These are phyloP conservation scores for Nitzschia palea DNA, from an alignment of 108 stramenopile species.

Conservation along the genomic window DNA sequence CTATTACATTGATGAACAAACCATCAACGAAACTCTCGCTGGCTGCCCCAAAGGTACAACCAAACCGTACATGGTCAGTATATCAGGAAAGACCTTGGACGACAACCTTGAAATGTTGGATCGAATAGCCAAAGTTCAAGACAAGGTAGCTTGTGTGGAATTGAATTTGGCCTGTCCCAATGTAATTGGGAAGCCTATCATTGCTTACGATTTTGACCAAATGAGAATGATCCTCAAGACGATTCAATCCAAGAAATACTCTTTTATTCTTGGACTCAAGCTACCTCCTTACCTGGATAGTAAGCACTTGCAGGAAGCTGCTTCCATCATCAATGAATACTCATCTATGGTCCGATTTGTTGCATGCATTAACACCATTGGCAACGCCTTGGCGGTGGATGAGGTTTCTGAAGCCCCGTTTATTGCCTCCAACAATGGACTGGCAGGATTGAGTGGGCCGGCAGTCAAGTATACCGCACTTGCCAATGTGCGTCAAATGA, in stretches of 20 bases:
- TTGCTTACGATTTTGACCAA: slow-evolving; percentile 92
- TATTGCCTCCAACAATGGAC: slow-evolving; percentile 79
- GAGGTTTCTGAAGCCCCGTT: slow-evolving; percentile 60
- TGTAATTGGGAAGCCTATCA: slow-evolving; percentile 91
- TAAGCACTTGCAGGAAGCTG: slow-evolving; percentile 77
- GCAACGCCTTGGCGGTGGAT: slow-evolving; percentile 84
- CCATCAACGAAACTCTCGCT: slow-evolving; percentile 69
- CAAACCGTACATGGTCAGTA: slow-evolving; percentile 90
- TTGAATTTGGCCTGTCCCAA: slow-evolving; percentile 94
- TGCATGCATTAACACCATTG: slow-evolving; percentile 87
- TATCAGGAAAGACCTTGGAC: slow-evolving; percentile 76
- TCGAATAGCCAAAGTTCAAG: slow-evolving; percentile 40
- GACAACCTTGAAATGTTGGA: slow-evolving; percentile 88
- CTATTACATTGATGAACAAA: slow-evolving; percentile 74
- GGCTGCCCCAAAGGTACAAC: slow-evolving; percentile 17
- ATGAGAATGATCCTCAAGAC: slow-evolving; percentile 68
- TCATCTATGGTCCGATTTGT: slow-evolving; percentile 61
- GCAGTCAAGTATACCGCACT: slow-evolving; percentile 88
- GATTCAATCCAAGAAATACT: slow-evolving; percentile 41
- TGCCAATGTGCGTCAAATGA: slow-evolving; percentile 83
- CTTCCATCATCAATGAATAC: slow-evolving; percentile 77
- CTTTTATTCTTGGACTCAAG: slow-evolving; percentile 72
- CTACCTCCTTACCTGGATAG: slow-evolving; percentile 92
- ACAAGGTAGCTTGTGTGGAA: slow-evolving; percentile 72
- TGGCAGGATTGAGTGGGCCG: slow-evolving; percentile 84